Evolutionary conservation across 2,329 filamentous ascomycete genomes (phyloP), one percentile per base, ranked within the genome.

Genomic region (Ophiostoma sp.): DNA sequence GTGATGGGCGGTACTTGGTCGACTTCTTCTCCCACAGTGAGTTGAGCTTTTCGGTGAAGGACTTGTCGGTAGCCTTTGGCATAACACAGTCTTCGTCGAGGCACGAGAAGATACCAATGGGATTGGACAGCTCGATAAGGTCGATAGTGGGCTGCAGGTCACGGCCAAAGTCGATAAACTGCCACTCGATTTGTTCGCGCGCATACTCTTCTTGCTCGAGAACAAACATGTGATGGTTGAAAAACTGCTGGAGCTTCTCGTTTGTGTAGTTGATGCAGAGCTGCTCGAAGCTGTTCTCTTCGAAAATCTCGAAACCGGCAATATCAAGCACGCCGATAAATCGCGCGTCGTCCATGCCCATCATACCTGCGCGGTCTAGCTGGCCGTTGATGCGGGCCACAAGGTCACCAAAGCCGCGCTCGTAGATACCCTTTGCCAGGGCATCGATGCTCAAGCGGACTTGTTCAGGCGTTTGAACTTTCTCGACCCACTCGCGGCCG

Each of bases 191-290:
- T 78, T 97, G 92, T 76, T 99, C 95, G 64, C 94, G 84, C 8
- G 95, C 93, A 77, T 99, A 99, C 77, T 99, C 95, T 77, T 99
- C 95, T 75, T 99, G 95, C 77, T 99, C 95, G 7, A 99, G 83
- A 9, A 99, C 95, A 76, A 99, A 99, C 95, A 99, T 99, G 81
- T 99, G 96, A 76, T 99, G 95, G 75, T 99, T 99, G 85, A 99
- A 99, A 78, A 99, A 99, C 74, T 99, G 95, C 76, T 99, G 95
- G 6, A 99, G 86, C 78, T 97, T 99, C 78, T 99, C 95, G 79
- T 99, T 99, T 71, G 96, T 98, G 79, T 99, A 99, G 79, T 99
- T 99, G 84, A 99, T 99, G 81, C 95, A 99, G 5, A 99, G 85
- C 78, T 99, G 95, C 77, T 99, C 95, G 75, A 99, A 99, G 81